Conservation (phyloP, 352 stramenopile species). For the Pythium guiyangense region DNA sequence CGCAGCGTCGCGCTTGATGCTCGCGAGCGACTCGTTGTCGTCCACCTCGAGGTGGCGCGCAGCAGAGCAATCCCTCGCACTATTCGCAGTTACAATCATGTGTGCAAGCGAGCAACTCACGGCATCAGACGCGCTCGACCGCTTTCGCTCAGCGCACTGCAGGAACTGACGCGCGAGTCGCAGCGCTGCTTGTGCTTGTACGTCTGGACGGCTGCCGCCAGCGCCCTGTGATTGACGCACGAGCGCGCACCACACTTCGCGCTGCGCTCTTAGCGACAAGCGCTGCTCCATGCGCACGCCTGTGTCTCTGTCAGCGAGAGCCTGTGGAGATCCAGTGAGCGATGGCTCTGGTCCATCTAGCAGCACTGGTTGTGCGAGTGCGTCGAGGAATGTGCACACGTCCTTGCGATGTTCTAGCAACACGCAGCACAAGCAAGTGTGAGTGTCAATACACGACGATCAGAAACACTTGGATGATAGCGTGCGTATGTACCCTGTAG, state of each 20-base stretch:
- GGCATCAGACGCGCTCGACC: neutral
- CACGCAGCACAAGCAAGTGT: neutral
- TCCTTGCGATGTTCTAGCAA: constrained; percentile 34
- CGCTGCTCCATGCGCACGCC: constrained; percentile 37
- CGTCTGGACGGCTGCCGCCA: neutral
- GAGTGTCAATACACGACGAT: too few relatives aligned
- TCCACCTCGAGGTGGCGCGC: neutral
- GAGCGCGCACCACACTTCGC: constrained; percentile 58
- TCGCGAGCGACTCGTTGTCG: constrained; percentile 8
- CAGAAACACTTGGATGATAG: neutral
- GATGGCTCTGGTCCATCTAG: constrained; percentile 1
- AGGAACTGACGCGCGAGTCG: constrained; percentile 15
- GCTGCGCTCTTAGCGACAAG: constrained; percentile 33
- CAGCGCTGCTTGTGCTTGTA: neutral
- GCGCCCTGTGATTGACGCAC: constrained; percentile 7
- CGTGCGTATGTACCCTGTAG: constrained; percentile 24
- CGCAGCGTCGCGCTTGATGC: constrained; percentile 10
- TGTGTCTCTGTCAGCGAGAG: constrained; percentile 8
- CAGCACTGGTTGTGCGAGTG: constrained; percentile 22
- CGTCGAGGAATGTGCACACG: constrained; percentile 20
- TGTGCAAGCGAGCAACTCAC: constrained; percentile 11
- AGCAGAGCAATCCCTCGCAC: neutral
- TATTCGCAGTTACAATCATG: neutral
- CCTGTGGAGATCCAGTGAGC: too few relatives aligned
- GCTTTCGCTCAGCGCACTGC: constrained; percentile 7